These are phyloP conservation scores for Penicillium sp. DNA, from an alignment of 2,329 filamentous ascomycete genomes.

Conservation along the genomic window DNA sequence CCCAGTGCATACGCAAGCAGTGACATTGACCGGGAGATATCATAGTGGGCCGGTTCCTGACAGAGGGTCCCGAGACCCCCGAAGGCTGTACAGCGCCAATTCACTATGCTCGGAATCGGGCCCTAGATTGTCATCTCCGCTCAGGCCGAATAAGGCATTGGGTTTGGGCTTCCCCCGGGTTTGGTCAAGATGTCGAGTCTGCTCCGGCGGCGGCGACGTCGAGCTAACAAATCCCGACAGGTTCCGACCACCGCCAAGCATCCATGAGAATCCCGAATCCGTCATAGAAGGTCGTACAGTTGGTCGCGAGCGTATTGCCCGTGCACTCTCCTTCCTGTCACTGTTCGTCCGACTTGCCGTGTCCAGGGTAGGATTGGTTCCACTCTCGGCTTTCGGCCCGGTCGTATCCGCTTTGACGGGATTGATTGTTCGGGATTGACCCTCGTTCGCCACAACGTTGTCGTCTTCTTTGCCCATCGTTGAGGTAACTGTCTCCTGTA, in stretches of 20 bases:
- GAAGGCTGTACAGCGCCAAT: constrained; percentile 34
- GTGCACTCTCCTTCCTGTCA: constrained; percentile 11
- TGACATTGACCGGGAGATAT: neutral
- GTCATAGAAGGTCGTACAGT: constrained; percentile 35
- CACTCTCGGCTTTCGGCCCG: constrained; percentile 9
- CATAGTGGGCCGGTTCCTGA: constrained; percentile 10
- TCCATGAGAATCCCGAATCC: constrained; percentile 44
- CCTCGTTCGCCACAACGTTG: neutral
- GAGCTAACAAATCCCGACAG: constrained; percentile 41
- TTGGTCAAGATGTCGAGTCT: constrained; percentile 31
- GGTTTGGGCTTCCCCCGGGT: constrained; percentile 25
- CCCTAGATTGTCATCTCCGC: constrained; percentile 25
- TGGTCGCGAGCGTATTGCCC: constrained; percentile 20
- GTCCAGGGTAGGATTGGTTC: constrained; percentile 6
- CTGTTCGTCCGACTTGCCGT: constrained; percentile 3
- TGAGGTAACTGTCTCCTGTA: neutral
- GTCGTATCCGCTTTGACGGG: constrained; percentile 4
- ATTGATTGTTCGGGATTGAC: constrained; percentile 5
- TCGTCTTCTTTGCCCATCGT: neutral
- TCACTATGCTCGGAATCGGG: constrained; percentile 30
- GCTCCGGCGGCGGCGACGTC: constrained; percentile 38
- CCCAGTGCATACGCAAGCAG: neutral
- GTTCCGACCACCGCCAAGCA: constrained; percentile 40
- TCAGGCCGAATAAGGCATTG: constrained; percentile 29
- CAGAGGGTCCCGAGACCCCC: constrained; percentile 20